These are phyloP conservation scores for Cicer judaicum DNA, from an alignment of 306 rosid species.

Conservation along the genomic window DNA sequence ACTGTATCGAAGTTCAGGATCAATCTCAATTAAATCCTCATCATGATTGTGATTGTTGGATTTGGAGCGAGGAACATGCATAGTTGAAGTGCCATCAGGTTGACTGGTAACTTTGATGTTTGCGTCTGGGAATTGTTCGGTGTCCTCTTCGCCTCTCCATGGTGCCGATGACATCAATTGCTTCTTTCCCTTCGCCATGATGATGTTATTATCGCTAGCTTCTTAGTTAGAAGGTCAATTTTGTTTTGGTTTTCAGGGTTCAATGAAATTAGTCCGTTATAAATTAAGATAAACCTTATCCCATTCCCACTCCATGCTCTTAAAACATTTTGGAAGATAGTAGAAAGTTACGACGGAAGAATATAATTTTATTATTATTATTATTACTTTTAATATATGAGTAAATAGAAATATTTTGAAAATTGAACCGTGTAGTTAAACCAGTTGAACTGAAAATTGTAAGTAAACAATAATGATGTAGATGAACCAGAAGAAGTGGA, in stretches of 20 bases:
- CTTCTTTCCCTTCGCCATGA: constrained; percentile 62
- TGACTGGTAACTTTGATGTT: constrained; percentile 79
- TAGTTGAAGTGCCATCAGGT: constrained; percentile 64
- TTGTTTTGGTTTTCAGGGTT: neutral
- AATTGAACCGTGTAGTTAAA: no score
- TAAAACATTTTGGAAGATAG: neutral
- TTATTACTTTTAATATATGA: no score
- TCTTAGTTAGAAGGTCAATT: neutral
- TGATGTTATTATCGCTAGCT: neutral
- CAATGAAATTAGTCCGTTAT: neutral
- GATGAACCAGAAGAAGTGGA: no score
- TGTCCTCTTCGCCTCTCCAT: constrained; percentile 77
- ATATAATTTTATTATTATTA: no score
- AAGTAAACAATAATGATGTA: no score
- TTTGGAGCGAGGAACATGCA: constrained; percentile 84
- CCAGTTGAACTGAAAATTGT: no score
- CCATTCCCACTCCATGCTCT: neutral
- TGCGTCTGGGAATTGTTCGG: constrained; percentile 62
- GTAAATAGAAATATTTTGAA: no score
- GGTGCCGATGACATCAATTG: constrained; percentile 86
- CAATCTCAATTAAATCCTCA: constrained; percentile 72
- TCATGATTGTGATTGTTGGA: constrained; percentile 38
- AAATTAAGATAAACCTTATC: neutral
- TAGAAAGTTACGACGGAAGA: no score
- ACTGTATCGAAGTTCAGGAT: constrained; percentile 94